Evolutionary conservation across 2,329 filamentous ascomycete species (phyloP).

Genomic region (Pseudovirgaria hyperparasitica): DNA sequence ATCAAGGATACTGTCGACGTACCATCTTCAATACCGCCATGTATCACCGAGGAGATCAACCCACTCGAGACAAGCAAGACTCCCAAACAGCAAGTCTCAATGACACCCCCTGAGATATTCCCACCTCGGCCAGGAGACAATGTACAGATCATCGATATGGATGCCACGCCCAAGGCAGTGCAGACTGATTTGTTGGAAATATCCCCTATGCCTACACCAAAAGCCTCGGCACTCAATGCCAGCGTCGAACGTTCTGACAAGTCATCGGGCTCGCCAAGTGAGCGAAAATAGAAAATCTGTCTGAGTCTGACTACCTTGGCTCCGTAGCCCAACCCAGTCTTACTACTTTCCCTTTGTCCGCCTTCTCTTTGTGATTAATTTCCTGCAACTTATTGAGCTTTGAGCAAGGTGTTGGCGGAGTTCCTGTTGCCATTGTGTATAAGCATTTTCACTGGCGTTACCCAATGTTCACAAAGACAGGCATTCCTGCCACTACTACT

Average conservation of each 20-base stretch:
- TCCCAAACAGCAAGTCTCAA: slow-evolving; percentile 18
- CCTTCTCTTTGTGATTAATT: slow-evolving; percentile 1
- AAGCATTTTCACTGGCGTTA: no score
- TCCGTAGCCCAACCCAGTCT: background rate
- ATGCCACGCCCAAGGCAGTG: slow-evolving; percentile 23
- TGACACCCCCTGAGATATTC: slow-evolving; percentile 41
- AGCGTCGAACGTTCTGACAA: background rate
- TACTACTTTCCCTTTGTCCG: slow-evolving; percentile 1
- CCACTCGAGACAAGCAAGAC: slow-evolving; percentile 19
- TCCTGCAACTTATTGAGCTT: slow-evolving; percentile 3
- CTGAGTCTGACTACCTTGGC: slow-evolving; percentile 1
- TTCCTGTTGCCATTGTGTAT: no score
- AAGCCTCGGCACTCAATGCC: slow-evolving; percentile 13
- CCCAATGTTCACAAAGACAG: no score
- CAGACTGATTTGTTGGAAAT: no score
- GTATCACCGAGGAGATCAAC: slow-evolving; percentile 27
- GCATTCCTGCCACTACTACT: no score
- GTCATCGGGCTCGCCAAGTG: slow-evolving; percentile 1
- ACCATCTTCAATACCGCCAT: slow-evolving; percentile 24
- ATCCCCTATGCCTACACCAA: slow-evolving; percentile 30
- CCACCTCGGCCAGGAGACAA: slow-evolving; percentile 29
- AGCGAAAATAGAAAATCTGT: slow-evolving; percentile 1
- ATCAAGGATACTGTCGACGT: no score
- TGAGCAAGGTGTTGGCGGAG: slow-evolving; percentile 24
- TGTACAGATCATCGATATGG: slow-evolving; percentile 25